A percentile compares a stretch with the other conserved stretches of the same genome.
Evolutionary conservation across 2,329 filamentous ascomycete genomes (phyloP).

Genomic region (Sporothrix euskadiensis): DNA sequence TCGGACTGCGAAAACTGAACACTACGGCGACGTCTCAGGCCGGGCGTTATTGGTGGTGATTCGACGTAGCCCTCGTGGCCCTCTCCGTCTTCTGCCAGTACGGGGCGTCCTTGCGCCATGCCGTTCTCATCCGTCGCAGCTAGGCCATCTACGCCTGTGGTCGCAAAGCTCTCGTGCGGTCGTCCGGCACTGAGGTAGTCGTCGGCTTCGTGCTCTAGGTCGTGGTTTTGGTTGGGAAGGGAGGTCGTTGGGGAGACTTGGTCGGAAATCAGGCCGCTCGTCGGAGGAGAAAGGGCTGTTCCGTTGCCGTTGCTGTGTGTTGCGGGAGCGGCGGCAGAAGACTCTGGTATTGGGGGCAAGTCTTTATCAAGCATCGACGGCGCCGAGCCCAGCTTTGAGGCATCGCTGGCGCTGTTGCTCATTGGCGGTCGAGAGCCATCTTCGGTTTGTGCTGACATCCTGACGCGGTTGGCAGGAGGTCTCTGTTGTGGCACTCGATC

Average conservation of each 20-base stretch:
- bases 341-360: constrained; percentile 32
- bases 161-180: constrained; percentile 36
- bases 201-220: constrained; percentile 34
- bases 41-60: constrained; percentile 28
- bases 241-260: constrained; percentile 6
- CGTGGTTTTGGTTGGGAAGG: constrained; percentile 15
- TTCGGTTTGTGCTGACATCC: not conserved
- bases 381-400: not conserved
- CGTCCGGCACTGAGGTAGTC: constrained; percentile 45
- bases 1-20: constrained; percentile 72
- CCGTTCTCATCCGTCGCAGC: not conserved
- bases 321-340: not conserved
- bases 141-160: not conserved
- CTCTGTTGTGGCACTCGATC: constrained; percentile 13
- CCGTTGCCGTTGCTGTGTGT: not conserved
- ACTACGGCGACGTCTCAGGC: constrained; percentile 55
- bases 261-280: constrained; percentile 1
- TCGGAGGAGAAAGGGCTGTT: not conserved
- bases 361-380: constrained; percentile 30
- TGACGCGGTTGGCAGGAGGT: constrained; percentile 4
- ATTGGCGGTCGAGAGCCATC: constrained; percentile 21
- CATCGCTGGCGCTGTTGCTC: constrained; percentile 1
- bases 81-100: not conserved
- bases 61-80: constrained; percentile 13
- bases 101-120: not conserved